Evolutionary conservation across 192 early-diverging fungal genomes (phyloP), one percentile per base, ranked within the genome.

Genomic region (Entrophospora sp.): DNA sequence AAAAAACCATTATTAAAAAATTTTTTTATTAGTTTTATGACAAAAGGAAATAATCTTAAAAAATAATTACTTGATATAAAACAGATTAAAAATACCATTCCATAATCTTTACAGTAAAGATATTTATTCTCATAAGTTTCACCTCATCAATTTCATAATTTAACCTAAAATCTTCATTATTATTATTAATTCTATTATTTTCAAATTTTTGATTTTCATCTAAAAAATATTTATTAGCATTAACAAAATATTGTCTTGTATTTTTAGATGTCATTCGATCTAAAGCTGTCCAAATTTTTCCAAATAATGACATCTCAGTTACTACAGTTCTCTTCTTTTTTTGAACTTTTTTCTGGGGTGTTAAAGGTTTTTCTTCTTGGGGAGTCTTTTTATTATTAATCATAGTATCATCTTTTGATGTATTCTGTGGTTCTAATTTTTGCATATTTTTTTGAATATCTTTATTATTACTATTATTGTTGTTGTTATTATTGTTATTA

Each of bases 231-330:
- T 14, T 22, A 45, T 36, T 18, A 37, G 25, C 22, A 25, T 34
- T 31, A 55, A 34, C 13, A 20, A 76, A 57, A 34, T 66, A 74
- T 8, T 1, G 7, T 35, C 72, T 48, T 5, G 75, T 77, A 8
- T 59, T 48, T 31, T 49, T 28, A 4, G 75, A 74, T 5, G 69
- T 63, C 66, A 77, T 73, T 20, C 69, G 36, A 35, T 77, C 75
- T 2, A 77, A 30, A 18, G 73, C 34, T 5, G 75, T 77, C 75
- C 75, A 77, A 4, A 74, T 74, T 13, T 66, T 74, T 8, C 75
- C 75, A 71, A 77, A 77, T 6, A 77, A 36, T 60, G 75, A 69
- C 64, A 77, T 63, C 28, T 71, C 18, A 5, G 25, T 25, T 13
- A 53, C n/a, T 5, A 42, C 12, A n/a, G n/a, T n/a, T 10, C 36